Conservation (phyloP, 305 asterid genomes). For the Plantago coronopus region DNA sequence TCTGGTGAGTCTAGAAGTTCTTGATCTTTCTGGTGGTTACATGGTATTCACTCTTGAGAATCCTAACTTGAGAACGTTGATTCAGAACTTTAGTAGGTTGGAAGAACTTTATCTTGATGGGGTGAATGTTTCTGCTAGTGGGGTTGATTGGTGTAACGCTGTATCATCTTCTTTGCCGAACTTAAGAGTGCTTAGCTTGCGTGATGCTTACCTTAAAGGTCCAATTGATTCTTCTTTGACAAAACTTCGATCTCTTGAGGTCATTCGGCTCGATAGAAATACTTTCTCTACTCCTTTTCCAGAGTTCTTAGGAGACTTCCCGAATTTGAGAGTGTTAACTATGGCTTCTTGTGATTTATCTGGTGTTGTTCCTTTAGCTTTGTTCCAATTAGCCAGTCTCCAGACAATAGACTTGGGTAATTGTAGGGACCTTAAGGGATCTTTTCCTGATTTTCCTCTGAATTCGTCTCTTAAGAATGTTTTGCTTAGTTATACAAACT, state of each 20-base stretch:
- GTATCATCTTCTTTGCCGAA: conserved; percentile 45
- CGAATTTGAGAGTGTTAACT: conserved; percentile 36
- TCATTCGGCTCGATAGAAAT: conserved; percentile 42
- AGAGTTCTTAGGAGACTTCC: conserved; percentile 34
- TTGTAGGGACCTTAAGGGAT: conserved; percentile 44
- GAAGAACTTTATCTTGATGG: conserved; percentile 48
- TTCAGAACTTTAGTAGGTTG: conserved; percentile 33
- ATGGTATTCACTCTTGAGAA: conserved; percentile 25
- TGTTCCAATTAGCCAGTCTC: conserved; percentile 45
- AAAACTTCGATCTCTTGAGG: conserved; percentile 40
- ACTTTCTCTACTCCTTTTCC: conserved; percentile 41
- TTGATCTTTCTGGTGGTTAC: conserved; percentile 44
- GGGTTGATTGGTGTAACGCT: conserved; percentile 38
- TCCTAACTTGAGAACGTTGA: conserved; percentile 31
- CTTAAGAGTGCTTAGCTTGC: conserved; percentile 48
- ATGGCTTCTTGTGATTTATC: conserved; percentile 31
- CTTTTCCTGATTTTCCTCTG: conserved; percentile 47
- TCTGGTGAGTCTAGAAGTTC: conserved; percentile 42
- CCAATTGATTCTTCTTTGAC: conserved; percentile 39
- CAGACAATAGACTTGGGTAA: conserved; percentile 36
- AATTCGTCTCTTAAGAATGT: conserved; percentile 42
- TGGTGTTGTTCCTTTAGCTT: conserved; percentile 36
- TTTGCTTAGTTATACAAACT: conserved; percentile 35
- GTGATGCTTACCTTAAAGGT: conserved; percentile 34
- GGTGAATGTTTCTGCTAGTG: conserved; percentile 41